Evolutionary conservation across 352 stramenopile species (phyloP), one percentile per base, ranked within the genome.

Genomic region (Globisporangium megalacanthum): DNA sequence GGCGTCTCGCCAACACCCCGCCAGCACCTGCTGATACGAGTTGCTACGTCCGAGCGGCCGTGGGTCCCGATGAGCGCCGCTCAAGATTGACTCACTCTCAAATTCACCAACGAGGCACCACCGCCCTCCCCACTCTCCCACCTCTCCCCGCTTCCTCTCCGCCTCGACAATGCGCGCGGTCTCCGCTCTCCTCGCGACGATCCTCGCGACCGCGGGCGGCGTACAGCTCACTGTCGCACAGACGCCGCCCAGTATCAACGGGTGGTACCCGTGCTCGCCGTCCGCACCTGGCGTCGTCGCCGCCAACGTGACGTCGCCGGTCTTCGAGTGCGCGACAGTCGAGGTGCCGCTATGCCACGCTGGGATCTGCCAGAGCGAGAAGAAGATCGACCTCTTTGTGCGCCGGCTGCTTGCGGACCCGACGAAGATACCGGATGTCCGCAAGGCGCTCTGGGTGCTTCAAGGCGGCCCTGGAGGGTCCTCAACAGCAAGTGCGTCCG

Each of bases 281-380:
- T 45, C 39, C 10, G 15, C 37, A 8, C 15, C 37, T 17, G 39
- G n/a, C 39, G 39, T n/a, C 39, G 13, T 45, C 39, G 13, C 39
- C n/a, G 13, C 39, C 13, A 45, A 45, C 39, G 39, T n/a, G 11
- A 45, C 39, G 0, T 14, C n/a, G 13, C 39, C 39, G 11, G n/a
- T n/a, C 39, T 56, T 62, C 57, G 74, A 92, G 33, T 92, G 82
- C 62, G 77, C 73, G 0, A 67, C 84, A 42, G 63, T 92, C 19
- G 64, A 72, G n/a, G 73, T 89, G 58, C 79, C 82, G 45, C 66
- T 92, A 49, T 92, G 82, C 61, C 83, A 90, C 66, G 64, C 76
- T 0, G 70, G 68, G n/a, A 55, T 92, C 14, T 92, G 82, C 64
- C 41, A 68, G 22, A 89, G 77, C 58, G 64, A 79, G 51, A 66